A percentile compares a stretch with the other conserved stretches of the same genome.
phyloP scores from a whole-genome alignment of 208 protist species.

The Naegleria fowleri region DNA sequence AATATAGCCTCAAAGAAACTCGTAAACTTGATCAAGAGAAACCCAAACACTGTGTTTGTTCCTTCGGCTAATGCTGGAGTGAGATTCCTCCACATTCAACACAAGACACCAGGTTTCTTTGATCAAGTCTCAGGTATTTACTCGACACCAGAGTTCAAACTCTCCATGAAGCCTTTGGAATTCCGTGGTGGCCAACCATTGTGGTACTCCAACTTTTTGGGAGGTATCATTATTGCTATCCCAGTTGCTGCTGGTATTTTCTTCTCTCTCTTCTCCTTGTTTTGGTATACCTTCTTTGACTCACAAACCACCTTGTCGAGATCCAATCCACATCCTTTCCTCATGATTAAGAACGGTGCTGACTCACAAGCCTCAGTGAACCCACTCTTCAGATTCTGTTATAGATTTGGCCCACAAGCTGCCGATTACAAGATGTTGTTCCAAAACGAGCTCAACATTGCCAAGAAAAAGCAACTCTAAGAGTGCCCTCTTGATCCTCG shows the following conservation, averaged over 20 bases:
- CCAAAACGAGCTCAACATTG: not conserved
- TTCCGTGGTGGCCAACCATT: not conserved
- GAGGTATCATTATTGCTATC: not conserved
- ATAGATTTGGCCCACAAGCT: not conserved
- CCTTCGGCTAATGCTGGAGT: not conserved
- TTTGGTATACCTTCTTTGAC: not conserved
- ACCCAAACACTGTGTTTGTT: not conserved
- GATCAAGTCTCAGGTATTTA: not conserved
- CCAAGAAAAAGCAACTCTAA: not conserved
- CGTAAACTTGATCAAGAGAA: not conserved
- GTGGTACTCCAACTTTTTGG: not conserved
- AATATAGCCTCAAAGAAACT: not conserved
- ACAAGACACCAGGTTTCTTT: conserved; percentile 5
- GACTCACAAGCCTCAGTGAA: not conserved
- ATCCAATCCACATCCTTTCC: conserved; percentile 10
- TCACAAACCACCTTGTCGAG: not conserved
- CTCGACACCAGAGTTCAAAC: not conserved
- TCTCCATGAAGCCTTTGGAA: not conserved
- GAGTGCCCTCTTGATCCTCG: not conserved
- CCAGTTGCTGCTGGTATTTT: not conserved
- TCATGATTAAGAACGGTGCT: not conserved
- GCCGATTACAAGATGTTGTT: not conserved
- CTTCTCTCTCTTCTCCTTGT: not conserved
- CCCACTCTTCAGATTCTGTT: not conserved
- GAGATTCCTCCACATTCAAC: not conserved